Percentiles rank a stretch among this genome's conserved stretches.
phyloP scores from a whole-genome alignment of 257 asterid genomes.

The Solanum appendiculatum region DNA sequence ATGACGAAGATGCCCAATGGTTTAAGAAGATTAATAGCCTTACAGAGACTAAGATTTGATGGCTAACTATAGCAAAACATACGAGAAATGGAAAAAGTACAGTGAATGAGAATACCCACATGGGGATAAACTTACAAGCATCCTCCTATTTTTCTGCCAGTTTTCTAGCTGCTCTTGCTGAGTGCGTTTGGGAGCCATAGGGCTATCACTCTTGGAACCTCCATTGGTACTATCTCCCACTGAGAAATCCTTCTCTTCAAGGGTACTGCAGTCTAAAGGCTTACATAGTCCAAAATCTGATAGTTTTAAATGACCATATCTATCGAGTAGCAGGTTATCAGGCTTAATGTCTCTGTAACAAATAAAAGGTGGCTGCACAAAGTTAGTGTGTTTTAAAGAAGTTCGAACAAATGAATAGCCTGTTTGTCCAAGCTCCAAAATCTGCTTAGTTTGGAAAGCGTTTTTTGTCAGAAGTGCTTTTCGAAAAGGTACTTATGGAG shows the following conservation, averaged over 20 bases:
- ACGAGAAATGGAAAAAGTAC: not conserved
- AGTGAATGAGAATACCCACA: not conserved
- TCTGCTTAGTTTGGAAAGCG: not conserved
- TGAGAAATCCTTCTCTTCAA: constrained; percentile 36
- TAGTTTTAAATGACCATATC: constrained; percentile 37
- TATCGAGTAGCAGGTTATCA: constrained; percentile 42
- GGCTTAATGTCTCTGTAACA: constrained; percentile 42
- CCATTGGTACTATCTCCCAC: constrained; percentile 12
- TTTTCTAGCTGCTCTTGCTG: constrained; percentile 21
- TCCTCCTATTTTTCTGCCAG: constrained; percentile 25
- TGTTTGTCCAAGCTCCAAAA: not conserved
- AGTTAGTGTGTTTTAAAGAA: not conserved
- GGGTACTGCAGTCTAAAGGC: constrained; percentile 39
- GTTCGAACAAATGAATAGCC: not conserved
- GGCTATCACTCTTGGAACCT: constrained; percentile 2
- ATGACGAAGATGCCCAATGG: not conserved
- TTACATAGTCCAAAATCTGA: constrained; percentile 51
- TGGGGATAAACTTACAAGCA: constrained; percentile 16
- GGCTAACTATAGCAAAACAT: not conserved
- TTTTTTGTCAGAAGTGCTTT: not conserved
- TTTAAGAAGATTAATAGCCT: not conserved
- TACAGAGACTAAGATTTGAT: not conserved
- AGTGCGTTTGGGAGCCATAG: constrained; percentile 18
- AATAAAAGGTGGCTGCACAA: not conserved
- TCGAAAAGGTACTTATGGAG: not conserved